A percentile compares a stretch with the other conserved stretches of the same genome.
These are phyloP conservation scores for Aspergillus sclerotialis DNA, from an alignment of 2,329 filamentous ascomycete species.

Conservation along the genomic window DNA sequence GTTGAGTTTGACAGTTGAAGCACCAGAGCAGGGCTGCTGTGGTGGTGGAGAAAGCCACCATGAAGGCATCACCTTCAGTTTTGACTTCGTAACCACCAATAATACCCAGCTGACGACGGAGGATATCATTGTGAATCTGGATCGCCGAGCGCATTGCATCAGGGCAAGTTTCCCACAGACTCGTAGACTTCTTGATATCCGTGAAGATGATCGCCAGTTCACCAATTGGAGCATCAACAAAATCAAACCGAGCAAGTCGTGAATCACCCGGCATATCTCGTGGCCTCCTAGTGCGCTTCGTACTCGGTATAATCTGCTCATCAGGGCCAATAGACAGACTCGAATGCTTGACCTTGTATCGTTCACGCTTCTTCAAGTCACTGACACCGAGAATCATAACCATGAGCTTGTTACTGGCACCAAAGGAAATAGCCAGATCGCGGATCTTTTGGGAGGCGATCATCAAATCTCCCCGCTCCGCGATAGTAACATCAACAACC, in stretches of 20 bases:
- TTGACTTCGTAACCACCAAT: constrained; percentile 98
- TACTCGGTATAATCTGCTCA: constrained; percentile 53
- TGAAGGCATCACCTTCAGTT: constrained; percentile 98
- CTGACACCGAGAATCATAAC: constrained; percentile 96
- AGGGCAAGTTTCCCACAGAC: constrained; percentile 91
- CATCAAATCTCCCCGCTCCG: constrained; percentile 86
- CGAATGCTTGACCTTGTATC: constrained; percentile 66
- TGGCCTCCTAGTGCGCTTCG: constrained; percentile 56
- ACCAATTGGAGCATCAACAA: constrained; percentile 84
- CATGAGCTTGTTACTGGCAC: constrained; percentile 92
- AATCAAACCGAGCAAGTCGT: constrained; percentile 77
- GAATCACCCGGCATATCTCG: constrained; percentile 67
- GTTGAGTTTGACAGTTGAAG: constrained; percentile 82
- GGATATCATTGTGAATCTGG: constrained; percentile 93
- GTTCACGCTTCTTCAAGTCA: constrained; percentile 79
- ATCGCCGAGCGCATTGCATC: constrained; percentile 95
- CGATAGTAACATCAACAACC: constrained; percentile 82
- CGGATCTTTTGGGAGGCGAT: constrained; percentile 87
- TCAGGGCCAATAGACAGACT: constrained; percentile 77
- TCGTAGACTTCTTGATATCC: constrained; percentile 97
- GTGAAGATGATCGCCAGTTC: constrained; percentile 94
- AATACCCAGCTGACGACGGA: constrained; percentile 84
- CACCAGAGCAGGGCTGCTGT: constrained; percentile 94
- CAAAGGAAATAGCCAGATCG: constrained; percentile 92
- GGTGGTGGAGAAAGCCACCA: constrained; percentile 96